Base-by-base conservation (phyloP, 805 yeast species). In the Candida ponderosae region DNA sequence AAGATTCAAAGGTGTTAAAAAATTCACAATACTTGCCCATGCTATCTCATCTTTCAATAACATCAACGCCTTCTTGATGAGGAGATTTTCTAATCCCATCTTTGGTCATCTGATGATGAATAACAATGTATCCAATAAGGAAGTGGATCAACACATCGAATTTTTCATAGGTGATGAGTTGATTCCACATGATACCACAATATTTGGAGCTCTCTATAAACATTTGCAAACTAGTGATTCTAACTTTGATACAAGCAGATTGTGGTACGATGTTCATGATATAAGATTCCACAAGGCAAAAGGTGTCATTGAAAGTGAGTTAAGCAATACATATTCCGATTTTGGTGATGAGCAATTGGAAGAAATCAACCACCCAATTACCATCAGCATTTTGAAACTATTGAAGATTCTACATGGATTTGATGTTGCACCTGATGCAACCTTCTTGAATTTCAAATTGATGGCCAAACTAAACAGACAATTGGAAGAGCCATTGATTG, bases 401-500 rank as follows among this genome's bases (percentile, higher is more conserved):
- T 56, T 82, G 39, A 76, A 66, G 41, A 54, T 65, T 2, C 53
- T 79, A 18, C 68, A 68, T 44, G 61, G 68, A 35, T 44, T 48
- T 35, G 29, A 43, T 30, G 34, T 39, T 11, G 15, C 16, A 2
- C 38, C 52, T 13, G 43, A 41, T 9, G 61, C 54, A n/a, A 50
- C 50, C 11, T 89, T 87, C 50, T 62, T 79, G 47, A 88, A 85
- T 53, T 76, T 86, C 59, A 88, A 88, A 50, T 56, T 90, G 16
- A 80, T 95, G 6, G 94, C 94, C 1, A 90, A 89, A 55, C 63
- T 93, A 37, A 81, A 83, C 39, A 66, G 94, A 34, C 97, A 89
- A 57, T 59, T 90, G 31, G 96, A 89, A 48, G 97, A 90, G 44
- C 93, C 95, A 0, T 62, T 89, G 37, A 70, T 88, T 15, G 90